These are phyloP conservation scores for Lodderomyces elongisporus DNA, from an alignment of 1,139 yeast genomes.

Conservation along the genomic window DNA sequence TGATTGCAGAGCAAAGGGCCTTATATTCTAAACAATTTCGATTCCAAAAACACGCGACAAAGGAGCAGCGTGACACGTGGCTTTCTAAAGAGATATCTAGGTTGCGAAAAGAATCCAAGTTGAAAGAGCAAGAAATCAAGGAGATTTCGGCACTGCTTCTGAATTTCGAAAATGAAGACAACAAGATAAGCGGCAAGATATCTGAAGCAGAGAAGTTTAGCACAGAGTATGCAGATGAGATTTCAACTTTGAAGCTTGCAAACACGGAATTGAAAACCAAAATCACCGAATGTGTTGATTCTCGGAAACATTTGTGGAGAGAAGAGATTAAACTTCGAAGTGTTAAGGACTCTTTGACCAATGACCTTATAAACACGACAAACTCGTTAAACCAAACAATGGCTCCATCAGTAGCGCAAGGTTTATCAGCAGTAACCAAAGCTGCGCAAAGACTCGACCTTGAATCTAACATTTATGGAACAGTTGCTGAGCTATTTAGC, in stretches of 20 bases:
- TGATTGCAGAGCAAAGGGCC: conserved; percentile 54
- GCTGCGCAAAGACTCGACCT: conserved; percentile 56
- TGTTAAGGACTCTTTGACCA: conserved; percentile 48
- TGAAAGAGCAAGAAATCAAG: conserved; percentile 22
- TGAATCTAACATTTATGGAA: conserved; percentile 65
- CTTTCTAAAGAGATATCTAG: conserved; percentile 33
- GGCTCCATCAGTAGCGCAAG: conserved; percentile 67
- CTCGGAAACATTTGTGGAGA: conserved; percentile 74
- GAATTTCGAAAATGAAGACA: conserved; percentile 15
- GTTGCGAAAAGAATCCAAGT: conserved; percentile 16
- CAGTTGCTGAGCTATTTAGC: conserved; percentile 74
- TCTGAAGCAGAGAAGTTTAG: conserved; percentile 25
- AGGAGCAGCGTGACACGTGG: conserved; percentile 66
- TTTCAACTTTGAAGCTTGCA: conserved; percentile 26
- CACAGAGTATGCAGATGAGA: conserved; percentile 17
- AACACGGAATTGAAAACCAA: conserved; percentile 35
- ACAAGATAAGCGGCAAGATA: conserved; percentile 36
- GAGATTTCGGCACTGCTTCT: conserved; percentile 19
- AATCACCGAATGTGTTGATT: conserved; percentile 51
- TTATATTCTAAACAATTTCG: conserved; percentile 73
- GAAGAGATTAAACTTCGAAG: conserved; percentile 63
- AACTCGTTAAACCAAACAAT: conserved; percentile 63
- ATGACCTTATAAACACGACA: conserved; percentile 54
- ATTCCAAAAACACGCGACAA: conserved; percentile 52
- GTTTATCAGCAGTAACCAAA: conserved; percentile 60